phyloP scores from a whole-genome alignment of 1,139 yeast species.

The Sugiyamaella castrensis region DNA sequence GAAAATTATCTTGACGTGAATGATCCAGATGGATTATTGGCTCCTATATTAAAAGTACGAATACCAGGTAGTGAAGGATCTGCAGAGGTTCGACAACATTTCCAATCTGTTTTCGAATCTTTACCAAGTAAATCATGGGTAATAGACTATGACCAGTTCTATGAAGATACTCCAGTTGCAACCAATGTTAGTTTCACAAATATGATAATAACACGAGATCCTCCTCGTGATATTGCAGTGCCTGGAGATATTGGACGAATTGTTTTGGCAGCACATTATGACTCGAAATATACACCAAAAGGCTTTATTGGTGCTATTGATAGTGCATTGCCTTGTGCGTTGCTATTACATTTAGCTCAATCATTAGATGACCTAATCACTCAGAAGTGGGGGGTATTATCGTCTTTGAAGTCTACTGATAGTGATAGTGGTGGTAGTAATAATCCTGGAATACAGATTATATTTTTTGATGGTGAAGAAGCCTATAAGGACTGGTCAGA shows the following conservation, averaged over 20 bases:
- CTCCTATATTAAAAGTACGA: slow-evolving; percentile 39
- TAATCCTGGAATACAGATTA: slow-evolving; percentile 44
- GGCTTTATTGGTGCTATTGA: slow-evolving; percentile 61
- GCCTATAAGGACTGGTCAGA: slow-evolving; percentile 51
- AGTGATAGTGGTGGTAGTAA: slow-evolving; percentile 6
- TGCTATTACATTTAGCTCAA: slow-evolving; percentile 46
- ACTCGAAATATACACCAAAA: slow-evolving; percentile 47
- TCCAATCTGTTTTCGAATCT: slow-evolving; percentile 29
- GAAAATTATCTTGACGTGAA: slow-evolving; percentile 22
- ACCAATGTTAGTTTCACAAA: slow-evolving; percentile 45
- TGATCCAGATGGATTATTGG: slow-evolving; percentile 29
- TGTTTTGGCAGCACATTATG: slow-evolving; percentile 55
- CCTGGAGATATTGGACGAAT: slow-evolving; percentile 36
- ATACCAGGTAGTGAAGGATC: slow-evolving; percentile 48
- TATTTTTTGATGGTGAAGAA: slow-evolving; percentile 61
- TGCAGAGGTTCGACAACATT: slow-evolving; percentile 39
- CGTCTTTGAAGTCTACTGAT: slow-evolving; percentile 9
- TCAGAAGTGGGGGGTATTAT: slow-evolving; percentile 28
- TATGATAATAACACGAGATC: slow-evolving; percentile 40
- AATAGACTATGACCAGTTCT: slow-evolving; percentile 43
- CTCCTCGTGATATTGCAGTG: slow-evolving; percentile 22
- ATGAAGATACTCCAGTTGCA: slow-evolving; percentile 39
- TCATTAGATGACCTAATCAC: slow-evolving; percentile 34
- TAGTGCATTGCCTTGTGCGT: slow-evolving; percentile 55
- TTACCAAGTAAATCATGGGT: slow-evolving; percentile 37